Conservation (phyloP, 2,329 filamentous ascomycete species). For the Epichloe sibirici region DNA sequence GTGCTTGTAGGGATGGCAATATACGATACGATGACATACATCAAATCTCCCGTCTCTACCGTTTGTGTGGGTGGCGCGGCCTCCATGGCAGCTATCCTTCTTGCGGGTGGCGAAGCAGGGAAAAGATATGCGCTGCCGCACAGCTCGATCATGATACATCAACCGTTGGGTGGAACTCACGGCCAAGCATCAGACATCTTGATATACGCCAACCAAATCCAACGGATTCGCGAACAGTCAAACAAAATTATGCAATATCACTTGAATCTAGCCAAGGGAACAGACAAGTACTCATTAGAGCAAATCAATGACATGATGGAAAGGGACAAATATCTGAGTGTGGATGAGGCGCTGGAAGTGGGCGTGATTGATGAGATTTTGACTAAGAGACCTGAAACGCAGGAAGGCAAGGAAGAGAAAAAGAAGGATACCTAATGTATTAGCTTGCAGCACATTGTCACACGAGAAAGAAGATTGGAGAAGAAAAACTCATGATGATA, state of each 20-base stretch:
- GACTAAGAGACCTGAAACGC: conserved; percentile 40
- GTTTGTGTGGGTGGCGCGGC: conserved; percentile 92
- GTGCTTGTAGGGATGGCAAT: conserved; percentile 55
- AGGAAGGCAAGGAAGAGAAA: conserved; percentile 20
- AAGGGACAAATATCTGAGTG: conserved; percentile 85
- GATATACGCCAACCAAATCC: conserved; percentile 94
- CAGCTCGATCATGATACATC: conserved; percentile 92
- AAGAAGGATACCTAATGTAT: background rate
- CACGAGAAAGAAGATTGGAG: too few relatives aligned
- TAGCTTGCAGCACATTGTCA: too few relatives aligned
- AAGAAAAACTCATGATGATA: too few relatives aligned
- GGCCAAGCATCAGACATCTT: conserved; percentile 70
- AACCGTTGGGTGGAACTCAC: conserved; percentile 65
- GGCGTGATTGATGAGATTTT: conserved; percentile 90
- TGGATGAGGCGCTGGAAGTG: conserved; percentile 75
- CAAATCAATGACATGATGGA: conserved; percentile 95
- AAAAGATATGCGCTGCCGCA: conserved; percentile 88
- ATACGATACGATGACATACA: conserved; percentile 98
- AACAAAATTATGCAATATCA: conserved; percentile 86
- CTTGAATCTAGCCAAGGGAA: conserved; percentile 61
- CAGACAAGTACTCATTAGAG: conserved; percentile 66
- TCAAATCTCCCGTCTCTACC: conserved; percentile 81
- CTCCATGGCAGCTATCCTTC: conserved; percentile 82
- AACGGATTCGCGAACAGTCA: conserved; percentile 70
- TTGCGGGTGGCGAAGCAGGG: conserved; percentile 74